Evolutionary conservation across 805 yeast species (phyloP).

Genomic region (Kurtzmaniella cleridarum): DNA sequence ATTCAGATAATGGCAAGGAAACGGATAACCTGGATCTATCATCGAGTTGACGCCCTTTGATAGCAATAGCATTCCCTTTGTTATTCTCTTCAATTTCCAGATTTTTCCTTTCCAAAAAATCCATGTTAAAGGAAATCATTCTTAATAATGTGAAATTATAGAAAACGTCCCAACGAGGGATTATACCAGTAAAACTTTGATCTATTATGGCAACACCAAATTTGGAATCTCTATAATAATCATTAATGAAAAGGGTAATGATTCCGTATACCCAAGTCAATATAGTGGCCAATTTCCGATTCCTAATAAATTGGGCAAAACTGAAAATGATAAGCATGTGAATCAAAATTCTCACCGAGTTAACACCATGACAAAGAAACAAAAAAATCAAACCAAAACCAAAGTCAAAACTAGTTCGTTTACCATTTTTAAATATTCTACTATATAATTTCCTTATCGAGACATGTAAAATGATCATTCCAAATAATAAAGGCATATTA

Average conservation of each 20-base stretch:
- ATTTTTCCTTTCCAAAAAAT: constrained; percentile 48
- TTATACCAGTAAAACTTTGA: constrained; percentile 61
- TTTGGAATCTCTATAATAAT: constrained; percentile 50
- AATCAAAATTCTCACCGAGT: constrained; percentile 52
- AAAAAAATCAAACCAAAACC: constrained; percentile 66
- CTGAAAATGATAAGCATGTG: constrained; percentile 53
- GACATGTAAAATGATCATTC: constrained; percentile 51
- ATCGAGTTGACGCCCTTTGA: constrained; percentile 21
- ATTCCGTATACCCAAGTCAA: constrained; percentile 77
- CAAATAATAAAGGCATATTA: constrained; percentile 61
- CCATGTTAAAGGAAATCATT: constrained; percentile 78
- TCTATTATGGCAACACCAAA: constrained; percentile 58
- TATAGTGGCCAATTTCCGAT: constrained; percentile 34
- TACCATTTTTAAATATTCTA: constrained; percentile 12
- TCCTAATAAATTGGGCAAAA: constrained; percentile 37
- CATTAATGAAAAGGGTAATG: constrained; percentile 73
- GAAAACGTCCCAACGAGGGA: constrained; percentile 92
- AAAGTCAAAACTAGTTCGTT: constrained; percentile 65
- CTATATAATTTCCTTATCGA: constrained; percentile 37
- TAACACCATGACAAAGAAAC: constrained; percentile 75
- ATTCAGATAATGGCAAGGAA: constrained; percentile 56
- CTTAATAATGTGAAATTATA: constrained; percentile 85
- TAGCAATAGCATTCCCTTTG: background rate
- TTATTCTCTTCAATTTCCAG: constrained; percentile 7
- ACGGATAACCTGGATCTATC: constrained; percentile 65